Conservation (phyloP, 1,139 yeast species). For the Geotrichum candidum region DNA sequence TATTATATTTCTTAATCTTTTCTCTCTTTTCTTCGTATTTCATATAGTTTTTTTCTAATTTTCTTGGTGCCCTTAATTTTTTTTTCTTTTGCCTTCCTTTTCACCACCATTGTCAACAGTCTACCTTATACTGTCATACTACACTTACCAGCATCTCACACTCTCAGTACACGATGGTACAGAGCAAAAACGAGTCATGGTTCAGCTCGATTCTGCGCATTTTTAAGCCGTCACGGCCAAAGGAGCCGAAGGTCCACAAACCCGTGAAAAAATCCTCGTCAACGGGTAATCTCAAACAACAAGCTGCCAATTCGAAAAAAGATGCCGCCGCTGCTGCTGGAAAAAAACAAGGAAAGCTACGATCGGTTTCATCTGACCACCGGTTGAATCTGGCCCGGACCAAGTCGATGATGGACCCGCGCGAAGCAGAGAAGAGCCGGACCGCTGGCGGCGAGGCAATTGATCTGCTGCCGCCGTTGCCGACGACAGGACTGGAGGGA, state of each 20-base stretch:
- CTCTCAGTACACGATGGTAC: background rate
- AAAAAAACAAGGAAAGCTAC: background rate
- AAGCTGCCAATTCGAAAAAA: background rate
- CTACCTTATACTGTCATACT: background rate
- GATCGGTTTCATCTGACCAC: background rate
- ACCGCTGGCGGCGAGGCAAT: background rate
- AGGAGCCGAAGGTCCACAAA: background rate
- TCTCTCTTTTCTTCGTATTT: conserved; percentile 13
- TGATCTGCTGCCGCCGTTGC: background rate
- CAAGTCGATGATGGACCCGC: background rate
- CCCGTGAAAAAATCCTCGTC: background rate
- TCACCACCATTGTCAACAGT: background rate
- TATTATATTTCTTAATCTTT: background rate
- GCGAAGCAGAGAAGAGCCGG: background rate
- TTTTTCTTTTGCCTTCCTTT: conserved; percentile 4
- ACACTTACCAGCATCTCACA: background rate
- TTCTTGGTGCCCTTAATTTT: background rate
- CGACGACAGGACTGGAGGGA: background rate
- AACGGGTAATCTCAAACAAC: background rate
- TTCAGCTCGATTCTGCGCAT: background rate
- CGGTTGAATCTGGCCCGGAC: background rate
- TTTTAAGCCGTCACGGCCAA: background rate
- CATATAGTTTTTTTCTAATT: background rate
- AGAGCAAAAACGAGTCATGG: background rate
- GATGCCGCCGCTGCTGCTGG: background rate